Evolutionary conservation across 345 rosid species (phyloP), one percentile per base, ranked within the genome.

Genomic region (Aquilaria malaccensis): DNA sequence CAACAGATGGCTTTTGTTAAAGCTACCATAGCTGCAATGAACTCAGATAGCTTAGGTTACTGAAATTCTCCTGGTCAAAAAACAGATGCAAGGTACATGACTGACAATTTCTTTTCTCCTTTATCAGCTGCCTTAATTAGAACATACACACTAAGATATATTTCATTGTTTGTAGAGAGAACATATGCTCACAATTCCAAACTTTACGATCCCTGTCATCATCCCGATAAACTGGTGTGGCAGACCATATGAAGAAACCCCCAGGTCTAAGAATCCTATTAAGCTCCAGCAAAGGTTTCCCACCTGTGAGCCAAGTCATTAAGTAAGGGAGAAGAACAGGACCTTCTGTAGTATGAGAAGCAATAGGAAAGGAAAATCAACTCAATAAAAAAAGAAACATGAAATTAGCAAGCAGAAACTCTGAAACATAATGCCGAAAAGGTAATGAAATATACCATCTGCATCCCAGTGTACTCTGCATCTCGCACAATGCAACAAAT

Each of bases 381-480:
- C 10, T 59, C 29, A 14, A 14, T 37, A 9, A 37, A 37, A 37
- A 2, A 37, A 4, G 43, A 37, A 67, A 51, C 9, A 55, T 59
- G 54, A 32, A 11, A 4, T 22, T 11, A 52, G 55, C 47, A 37
- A 46, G 43, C 53, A 51, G 56, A 68, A 59, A 55, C 61, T 30
- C n/a, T 47, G 11, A 45, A 65, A 62, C 15, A 29, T 7, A 22
- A 22, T 11, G 10, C 13, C n/a, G 3, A 57, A 50, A 13, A 15
- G 47, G 52, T n/a, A 57, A 55, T 33, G 9, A 5, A 2, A 47
- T 52, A 12, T 77, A 85, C 96, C 97, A 76, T 83, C 82, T 49
- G 86, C 98, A 67, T 93, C 96, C 97, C 97, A 93, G 65, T 93
- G 97, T 67, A 93, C 97, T 73, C 97, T 84, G 77, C 98, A 93